Evolutionary conservation across 805 yeast genomes (phyloP).

Genomic region (Metschnikowia santaceciliae): DNA sequence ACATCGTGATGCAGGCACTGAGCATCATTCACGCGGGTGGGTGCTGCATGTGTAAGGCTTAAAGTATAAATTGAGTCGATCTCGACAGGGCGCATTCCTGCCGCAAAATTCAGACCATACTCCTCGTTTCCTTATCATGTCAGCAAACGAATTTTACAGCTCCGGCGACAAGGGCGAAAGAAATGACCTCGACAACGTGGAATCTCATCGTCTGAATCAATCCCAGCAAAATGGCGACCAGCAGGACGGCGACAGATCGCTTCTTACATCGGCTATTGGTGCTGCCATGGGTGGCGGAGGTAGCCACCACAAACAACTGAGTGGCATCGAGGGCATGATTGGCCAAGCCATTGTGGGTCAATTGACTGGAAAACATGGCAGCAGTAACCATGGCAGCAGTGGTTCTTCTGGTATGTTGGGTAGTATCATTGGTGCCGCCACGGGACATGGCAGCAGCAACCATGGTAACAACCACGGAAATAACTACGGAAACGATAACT

Average conservation of each 20-base stretch:
- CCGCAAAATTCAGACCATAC: background rate
- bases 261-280: slow-evolving; percentile 24
- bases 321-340: slow-evolving; percentile 17
- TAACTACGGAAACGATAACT: background rate
- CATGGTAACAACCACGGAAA: slow-evolving; percentile 7
- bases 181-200: slow-evolving; percentile 1
- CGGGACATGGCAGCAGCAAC: slow-evolving; percentile 10
- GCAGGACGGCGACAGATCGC: slow-evolving; percentile 22
- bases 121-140: slow-evolving; percentile 30
- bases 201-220: slow-evolving; percentile 4
- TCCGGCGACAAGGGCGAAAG: slow-evolving; percentile 32
- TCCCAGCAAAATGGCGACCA: slow-evolving; percentile 14
- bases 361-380: slow-evolving; percentile 22
- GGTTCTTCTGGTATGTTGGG: slow-evolving; percentile 13
- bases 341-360: slow-evolving; percentile 14
- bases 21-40: background rate
- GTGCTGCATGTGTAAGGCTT: background rate
- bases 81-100: background rate
- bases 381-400: slow-evolving; percentile 7
- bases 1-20: background rate
- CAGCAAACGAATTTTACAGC: slow-evolving; percentile 54
- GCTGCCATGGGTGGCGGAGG: slow-evolving; percentile 25
- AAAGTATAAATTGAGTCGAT: background rate
- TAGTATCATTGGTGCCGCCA: slow-evolving; percentile 12
- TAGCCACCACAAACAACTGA: slow-evolving; percentile 16